These are phyloP conservation scores for Aspergillus niger DNA, from an alignment of 2,329 filamentous ascomycete genomes.

Conservation along the genomic window DNA sequence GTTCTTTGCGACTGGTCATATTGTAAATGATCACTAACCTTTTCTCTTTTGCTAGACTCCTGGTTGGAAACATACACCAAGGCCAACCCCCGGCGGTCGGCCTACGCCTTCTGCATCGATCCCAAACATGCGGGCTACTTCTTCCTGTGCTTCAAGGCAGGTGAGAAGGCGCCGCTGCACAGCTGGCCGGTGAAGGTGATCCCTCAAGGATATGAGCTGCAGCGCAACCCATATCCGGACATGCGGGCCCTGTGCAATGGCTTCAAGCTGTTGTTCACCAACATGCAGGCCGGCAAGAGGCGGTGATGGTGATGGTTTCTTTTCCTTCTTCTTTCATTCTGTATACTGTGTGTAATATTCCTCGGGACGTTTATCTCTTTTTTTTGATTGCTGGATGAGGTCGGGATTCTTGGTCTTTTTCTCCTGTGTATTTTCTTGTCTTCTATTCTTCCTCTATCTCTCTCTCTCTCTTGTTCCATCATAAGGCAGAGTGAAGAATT, in stretches of 20 bases:
- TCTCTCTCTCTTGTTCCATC: too few species aligned
- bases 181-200: conserved; percentile 87
- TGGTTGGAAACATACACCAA: conserved; percentile 96
- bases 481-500: too few species aligned
- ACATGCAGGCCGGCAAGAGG: conserved; percentile 53
- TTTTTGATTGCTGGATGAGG: neutral
- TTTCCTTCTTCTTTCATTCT: conserved; percentile 11
- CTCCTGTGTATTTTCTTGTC: neutral
- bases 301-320: conserved; percentile 20
- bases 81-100: conserved; percentile 89
- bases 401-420: neutral
- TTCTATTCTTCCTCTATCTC: too few species aligned
- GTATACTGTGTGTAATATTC: conserved; percentile 23
- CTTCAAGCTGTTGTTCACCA: conserved; percentile 83
- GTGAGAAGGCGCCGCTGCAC: conserved; percentile 69
- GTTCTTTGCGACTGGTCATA: neutral
- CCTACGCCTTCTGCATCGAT: conserved; percentile 95
- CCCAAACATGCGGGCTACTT: conserved; percentile 92
- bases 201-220: conserved; percentile 88
- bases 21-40: neutral
- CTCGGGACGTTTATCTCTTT: neutral
- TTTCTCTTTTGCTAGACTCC: conserved; percentile 63
- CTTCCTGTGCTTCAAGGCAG: conserved; percentile 93
- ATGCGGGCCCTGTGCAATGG: conserved; percentile 96
- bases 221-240: conserved; percentile 86